These are phyloP conservation scores for Chimonanthus salicifolius DNA, from an alignment of 164 flowering plant genomes.

Conservation along the genomic window DNA sequence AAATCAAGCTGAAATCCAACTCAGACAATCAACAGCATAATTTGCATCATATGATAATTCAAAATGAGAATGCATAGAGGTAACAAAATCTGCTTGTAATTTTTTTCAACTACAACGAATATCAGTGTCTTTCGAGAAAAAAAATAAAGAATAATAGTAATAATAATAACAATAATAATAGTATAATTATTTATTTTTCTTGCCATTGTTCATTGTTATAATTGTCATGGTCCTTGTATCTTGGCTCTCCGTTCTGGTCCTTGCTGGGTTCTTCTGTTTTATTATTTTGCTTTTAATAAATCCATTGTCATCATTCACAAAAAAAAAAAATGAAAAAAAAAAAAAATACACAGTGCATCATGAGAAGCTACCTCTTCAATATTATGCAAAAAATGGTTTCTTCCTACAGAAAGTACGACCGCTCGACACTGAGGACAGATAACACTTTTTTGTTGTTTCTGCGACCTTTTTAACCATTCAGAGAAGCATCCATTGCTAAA, in stretches of 20 bases:
- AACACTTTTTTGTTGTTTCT: conserved; percentile 46
- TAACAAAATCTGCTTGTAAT: too few relatives aligned
- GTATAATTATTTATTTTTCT: too few relatives aligned
- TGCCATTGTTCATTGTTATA: too few relatives aligned
- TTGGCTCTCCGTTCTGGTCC: too few relatives aligned
- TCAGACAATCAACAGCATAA: neutral
- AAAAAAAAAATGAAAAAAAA: too few relatives aligned
- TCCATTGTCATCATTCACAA: neutral
- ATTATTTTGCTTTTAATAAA: neutral
- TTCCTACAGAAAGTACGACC: conserved; percentile 73
- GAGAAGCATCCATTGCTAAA: conserved; percentile 95
- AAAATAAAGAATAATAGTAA: too few relatives aligned
- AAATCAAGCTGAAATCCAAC: neutral
- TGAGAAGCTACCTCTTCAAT: conserved; percentile 58
- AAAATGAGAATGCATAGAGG: neutral
- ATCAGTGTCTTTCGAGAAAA: too few relatives aligned
- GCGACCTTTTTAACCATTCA: conserved; percentile 82
- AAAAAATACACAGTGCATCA: neutral
- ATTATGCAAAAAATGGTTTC: conserved; percentile 72
- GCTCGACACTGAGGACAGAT: conserved; percentile 89
- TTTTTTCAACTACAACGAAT: too few relatives aligned
- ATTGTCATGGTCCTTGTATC: too few relatives aligned
- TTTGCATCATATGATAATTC: neutral
- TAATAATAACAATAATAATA: too few relatives aligned
- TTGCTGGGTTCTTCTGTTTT: too few relatives aligned